A percentile compares a stretch with the other conserved stretches of the same genome.
These are phyloP conservation scores for sweet orange (Citrus sinensis) DNA, from an alignment of 345 rosid genomes.

Conservation along the genomic window DNA sequence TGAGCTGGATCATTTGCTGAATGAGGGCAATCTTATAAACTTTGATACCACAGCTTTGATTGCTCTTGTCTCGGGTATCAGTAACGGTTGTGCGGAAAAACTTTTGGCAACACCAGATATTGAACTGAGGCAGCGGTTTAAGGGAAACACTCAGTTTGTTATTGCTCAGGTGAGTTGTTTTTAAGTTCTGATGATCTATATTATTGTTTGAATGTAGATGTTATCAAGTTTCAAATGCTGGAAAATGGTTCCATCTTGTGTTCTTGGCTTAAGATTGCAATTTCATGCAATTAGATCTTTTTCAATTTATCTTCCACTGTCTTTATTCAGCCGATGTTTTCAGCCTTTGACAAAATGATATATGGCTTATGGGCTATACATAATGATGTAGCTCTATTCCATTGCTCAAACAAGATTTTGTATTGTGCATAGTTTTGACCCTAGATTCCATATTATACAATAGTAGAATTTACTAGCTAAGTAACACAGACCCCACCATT, in stretches of 20 bases:
- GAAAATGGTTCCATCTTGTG: neutral
- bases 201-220: neutral
- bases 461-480: neutral
- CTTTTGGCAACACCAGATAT: slow-evolving; percentile 42
- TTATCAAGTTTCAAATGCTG: neutral
- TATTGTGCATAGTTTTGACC: neutral
- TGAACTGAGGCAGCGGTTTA: slow-evolving; percentile 56
- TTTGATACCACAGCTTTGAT: slow-evolving; percentile 83
- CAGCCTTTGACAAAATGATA: neutral
- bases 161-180: slow-evolving; percentile 58
- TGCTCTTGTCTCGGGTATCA: slow-evolving; percentile 84
- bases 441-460: neutral
- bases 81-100: slow-evolving; percentile 65
- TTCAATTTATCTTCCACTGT: neutral
- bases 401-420: neutral
- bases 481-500: neutral
- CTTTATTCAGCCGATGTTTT: neutral
- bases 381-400: neutral
- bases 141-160: slow-evolving; percentile 79
- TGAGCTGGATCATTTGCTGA: slow-evolving; percentile 1
- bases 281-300: neutral
- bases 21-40: slow-evolving; percentile 46
- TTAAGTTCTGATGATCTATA: neutral
- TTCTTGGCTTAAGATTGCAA: slow-evolving; percentile 3
- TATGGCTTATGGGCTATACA: neutral